These are phyloP conservation scores for Torrubiella hemipterigena DNA, from an alignment of 2,329 filamentous ascomycete species.

Conservation along the genomic window DNA sequence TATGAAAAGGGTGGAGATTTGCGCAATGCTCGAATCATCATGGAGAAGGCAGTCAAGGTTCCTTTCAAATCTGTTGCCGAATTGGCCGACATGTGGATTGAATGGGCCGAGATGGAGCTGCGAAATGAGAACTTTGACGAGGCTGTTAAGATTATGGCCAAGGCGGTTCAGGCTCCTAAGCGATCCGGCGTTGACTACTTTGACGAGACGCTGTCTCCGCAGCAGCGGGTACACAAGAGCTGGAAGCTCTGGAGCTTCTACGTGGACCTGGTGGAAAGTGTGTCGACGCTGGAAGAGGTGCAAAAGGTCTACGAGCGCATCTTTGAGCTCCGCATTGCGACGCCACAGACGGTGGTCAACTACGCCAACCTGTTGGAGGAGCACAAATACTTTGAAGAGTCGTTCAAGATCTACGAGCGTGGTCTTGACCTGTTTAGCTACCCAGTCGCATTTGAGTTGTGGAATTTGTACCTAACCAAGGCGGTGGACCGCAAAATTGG, in stretches of 20 bases:
- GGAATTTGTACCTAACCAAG: slow-evolving; percentile 97
- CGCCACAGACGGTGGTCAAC: slow-evolving; percentile 96
- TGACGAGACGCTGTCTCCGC: slow-evolving; percentile 83
- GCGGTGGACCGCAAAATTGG: slow-evolving; percentile 92
- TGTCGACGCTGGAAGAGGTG: slow-evolving; percentile 81
- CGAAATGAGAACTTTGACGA: slow-evolving; percentile 93
- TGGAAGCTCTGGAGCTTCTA: slow-evolving; percentile 99
- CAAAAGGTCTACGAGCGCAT: slow-evolving; percentile 93
- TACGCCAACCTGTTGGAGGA: slow-evolving; percentile 94
- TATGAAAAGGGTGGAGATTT: slow-evolving; percentile 84
- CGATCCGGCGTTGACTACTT: slow-evolving; percentile 98
- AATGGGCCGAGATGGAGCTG: slow-evolving; percentile 97
- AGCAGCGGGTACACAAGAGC: slow-evolving; percentile 95
- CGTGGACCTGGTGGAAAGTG: slow-evolving; percentile 92
- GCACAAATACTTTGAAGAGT: slow-evolving; percentile 90
- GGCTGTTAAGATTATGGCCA: slow-evolving; percentile 91
- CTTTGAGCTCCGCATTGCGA: slow-evolving; percentile 95
- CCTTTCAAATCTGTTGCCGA: slow-evolving; percentile 97
- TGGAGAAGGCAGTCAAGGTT: slow-evolving; percentile 97
- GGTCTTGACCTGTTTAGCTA: slow-evolving; percentile 98
- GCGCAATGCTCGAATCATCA: slow-evolving; percentile 75
- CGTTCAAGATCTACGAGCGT: slow-evolving; percentile 94
- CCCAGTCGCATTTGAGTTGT: slow-evolving; percentile 93
- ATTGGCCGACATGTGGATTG: slow-evolving; percentile 95
- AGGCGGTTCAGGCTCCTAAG: slow-evolving; percentile 93